These are phyloP conservation scores for Aspergillus olivimuriae DNA, from an alignment of 495 filamentous ascomycete genomes.

Conservation along the genomic window DNA sequence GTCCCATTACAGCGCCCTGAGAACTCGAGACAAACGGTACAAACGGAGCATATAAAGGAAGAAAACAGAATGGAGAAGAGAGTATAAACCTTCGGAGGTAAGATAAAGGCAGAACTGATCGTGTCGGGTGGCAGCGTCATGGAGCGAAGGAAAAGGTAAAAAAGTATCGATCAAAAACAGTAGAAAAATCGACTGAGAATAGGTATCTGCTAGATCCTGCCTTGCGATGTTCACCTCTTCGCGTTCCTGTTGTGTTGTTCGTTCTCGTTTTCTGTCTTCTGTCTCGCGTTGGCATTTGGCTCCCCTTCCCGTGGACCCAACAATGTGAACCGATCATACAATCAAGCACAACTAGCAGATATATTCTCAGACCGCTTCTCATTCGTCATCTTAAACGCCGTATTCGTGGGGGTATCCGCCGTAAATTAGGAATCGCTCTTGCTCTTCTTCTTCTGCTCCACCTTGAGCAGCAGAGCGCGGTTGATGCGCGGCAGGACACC, in stretches of 20 bases:
- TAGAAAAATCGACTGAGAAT: slow-evolving; percentile 2
- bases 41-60: slow-evolving; percentile 17
- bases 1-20: slow-evolving; percentile 43
- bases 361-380: slow-evolving; percentile 10
- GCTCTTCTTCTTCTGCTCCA: slow-evolving; percentile 98
- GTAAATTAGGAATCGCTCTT: slow-evolving; percentile 48
- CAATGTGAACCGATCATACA: neutral
- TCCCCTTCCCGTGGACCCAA: neutral
- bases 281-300: neutral
- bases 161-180: slow-evolving; percentile 1
- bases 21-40: slow-evolving; percentile 23
- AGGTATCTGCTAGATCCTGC: slow-evolving; percentile 5
- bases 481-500: slow-evolving; percentile 99
- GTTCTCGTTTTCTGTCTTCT: slow-evolving; percentile 1
- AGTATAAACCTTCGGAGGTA: neutral
- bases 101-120: neutral
- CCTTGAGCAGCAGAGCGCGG: slow-evolving; percentile 92
- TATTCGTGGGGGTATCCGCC: slow-evolving; percentile 22
- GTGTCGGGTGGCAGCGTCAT: slow-evolving; percentile 1
- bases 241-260: neutral
- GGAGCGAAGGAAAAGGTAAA: neutral
- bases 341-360: slow-evolving; percentile 5
- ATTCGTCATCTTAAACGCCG: slow-evolving; percentile 23
- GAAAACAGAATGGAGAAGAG: slow-evolving; percentile 18
- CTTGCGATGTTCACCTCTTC: neutral